Evolutionary conservation across 1,284 basidiomycete species (phyloP), one percentile per base, ranked within the genome.

Genomic region (Ceratobasidium sp.): DNA sequence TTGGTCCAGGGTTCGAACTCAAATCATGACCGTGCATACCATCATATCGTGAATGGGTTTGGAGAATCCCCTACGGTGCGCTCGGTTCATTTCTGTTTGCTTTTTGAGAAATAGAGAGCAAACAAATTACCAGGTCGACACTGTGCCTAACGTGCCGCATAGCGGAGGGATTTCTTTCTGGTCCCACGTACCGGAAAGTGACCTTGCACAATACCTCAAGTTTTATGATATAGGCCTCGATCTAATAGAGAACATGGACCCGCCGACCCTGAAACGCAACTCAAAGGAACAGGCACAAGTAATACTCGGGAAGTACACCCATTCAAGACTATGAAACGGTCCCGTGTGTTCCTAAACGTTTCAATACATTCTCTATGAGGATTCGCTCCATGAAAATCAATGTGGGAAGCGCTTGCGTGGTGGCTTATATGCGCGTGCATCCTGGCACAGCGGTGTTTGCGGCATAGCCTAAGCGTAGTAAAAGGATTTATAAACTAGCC

Each of bases 161-260:
- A 14, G 19, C 29, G 22, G 1, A 27, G 53, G 24, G 2, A 31
- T 5, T 41, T 5, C 36, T 4, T 41, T 41, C 36, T 41, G 36
- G 36, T 4, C 11, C 29, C 2, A 41, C 11, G 4, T 41, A 4
- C 6, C 36, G 14, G 56, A 57, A 24, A 2, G 19, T 33, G 15
- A 1, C 36, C 29, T 69, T 14, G 66, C 53, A 4, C 31, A 36
- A 14, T 69, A 69, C 22, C 66, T 69, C 33, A 31, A 36, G 4
- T 69, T 69, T 41, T 69, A 69, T 29, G n/a, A 57, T 9, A 69
- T 69, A 3, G 66, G 66, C n/a, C 14, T 56, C 0, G 33, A 57
- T 1, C 44, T 57, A 9, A 27, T 69, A 11, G n/a, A 69, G 15
- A 22, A 41, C 1, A 53, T 33, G 5, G 36, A 56, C 19, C 1